A percentile compares a stretch with the other conserved stretches of the same genome.
phyloP scores from a whole-genome alignment of 2,329 filamentous ascomycete species.

The Fonsecaea multimorphosa region DNA sequence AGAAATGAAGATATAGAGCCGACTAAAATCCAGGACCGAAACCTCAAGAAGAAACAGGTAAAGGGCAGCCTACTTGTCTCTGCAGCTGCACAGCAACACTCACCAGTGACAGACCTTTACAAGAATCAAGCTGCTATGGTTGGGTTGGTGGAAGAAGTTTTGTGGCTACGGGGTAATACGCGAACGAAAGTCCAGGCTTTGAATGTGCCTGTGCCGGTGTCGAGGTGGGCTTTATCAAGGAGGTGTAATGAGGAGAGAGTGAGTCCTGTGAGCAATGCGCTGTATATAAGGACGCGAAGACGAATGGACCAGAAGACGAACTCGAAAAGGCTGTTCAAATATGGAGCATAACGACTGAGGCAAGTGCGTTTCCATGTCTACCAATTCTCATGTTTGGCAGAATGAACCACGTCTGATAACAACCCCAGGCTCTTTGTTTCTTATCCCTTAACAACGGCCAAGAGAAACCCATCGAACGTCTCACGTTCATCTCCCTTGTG shows the following conservation, averaged over 20 bases:
- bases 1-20: conserved; percentile 1
- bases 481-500: conserved; percentile 46
- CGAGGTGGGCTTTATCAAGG: conserved; percentile 52
- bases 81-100: background rate
- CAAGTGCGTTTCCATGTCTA: background rate
- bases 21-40: conserved; percentile 23
- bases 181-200: conserved; percentile 44
- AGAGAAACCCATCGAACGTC: conserved; percentile 55
- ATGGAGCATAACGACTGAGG: background rate
- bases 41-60: conserved; percentile 37
- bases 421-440: background rate
- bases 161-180: conserved; percentile 49
- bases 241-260: conserved; percentile 37
- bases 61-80: background rate
- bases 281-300: no score
- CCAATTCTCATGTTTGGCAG: background rate
- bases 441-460: conserved; percentile 46
- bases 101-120: conserved; percentile 39
- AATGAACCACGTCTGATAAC: background rate
- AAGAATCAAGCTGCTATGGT: conserved; percentile 43
- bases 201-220: conserved; percentile 47
- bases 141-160: conserved; percentile 47
- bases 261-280: background rate
- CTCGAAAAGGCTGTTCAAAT: background rate
- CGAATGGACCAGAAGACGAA: no score